A percentile compares a stretch with the other conserved stretches of the same genome.
Evolutionary conservation across 208 protist species (phyloP).

Genomic region (Tetramitus jugosus): DNA sequence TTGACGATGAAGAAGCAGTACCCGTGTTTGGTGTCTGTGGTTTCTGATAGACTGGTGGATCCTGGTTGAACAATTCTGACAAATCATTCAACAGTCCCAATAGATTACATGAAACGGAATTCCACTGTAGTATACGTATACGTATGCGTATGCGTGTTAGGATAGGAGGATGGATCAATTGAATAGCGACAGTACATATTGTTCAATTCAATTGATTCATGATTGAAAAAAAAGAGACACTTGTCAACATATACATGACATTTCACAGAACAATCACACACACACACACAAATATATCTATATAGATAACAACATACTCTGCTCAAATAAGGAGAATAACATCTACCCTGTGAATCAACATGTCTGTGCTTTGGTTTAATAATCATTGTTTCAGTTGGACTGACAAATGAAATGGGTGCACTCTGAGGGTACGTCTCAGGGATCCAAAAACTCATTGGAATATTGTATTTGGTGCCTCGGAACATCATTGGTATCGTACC

Average conservation of each 20-base stretch:
- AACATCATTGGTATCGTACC: constrained; percentile 21
- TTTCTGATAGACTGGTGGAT: constrained; percentile 23
- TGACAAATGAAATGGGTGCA: constrained; percentile 12
- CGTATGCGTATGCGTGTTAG: too few relatives aligned
- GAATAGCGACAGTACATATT: too few relatives aligned
- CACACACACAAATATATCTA: background rate
- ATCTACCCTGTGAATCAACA: background rate
- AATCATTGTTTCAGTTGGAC: background rate
- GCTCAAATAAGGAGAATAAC: constrained; percentile 18
- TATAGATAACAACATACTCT: background rate
- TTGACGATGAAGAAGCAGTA: too few relatives aligned
- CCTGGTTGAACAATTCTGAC: background rate
- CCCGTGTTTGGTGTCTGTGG: background rate
- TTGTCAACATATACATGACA: too few relatives aligned
- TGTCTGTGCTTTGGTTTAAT: constrained; percentile 15
- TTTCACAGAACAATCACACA: too few relatives aligned
- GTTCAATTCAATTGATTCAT: too few relatives aligned
- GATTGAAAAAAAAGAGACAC: too few relatives aligned
- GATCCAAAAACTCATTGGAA: constrained; percentile 12
- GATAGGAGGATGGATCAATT: too few relatives aligned
- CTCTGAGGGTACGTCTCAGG: constrained; percentile 8
- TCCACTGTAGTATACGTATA: background rate
- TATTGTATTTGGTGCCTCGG: constrained; percentile 2
- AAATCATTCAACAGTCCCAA: constrained; percentile 16
- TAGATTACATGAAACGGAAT: background rate